These are phyloP conservation scores for Bipolaris oryzae DNA, from an alignment of 2,329 filamentous ascomycete species.

Conservation along the genomic window DNA sequence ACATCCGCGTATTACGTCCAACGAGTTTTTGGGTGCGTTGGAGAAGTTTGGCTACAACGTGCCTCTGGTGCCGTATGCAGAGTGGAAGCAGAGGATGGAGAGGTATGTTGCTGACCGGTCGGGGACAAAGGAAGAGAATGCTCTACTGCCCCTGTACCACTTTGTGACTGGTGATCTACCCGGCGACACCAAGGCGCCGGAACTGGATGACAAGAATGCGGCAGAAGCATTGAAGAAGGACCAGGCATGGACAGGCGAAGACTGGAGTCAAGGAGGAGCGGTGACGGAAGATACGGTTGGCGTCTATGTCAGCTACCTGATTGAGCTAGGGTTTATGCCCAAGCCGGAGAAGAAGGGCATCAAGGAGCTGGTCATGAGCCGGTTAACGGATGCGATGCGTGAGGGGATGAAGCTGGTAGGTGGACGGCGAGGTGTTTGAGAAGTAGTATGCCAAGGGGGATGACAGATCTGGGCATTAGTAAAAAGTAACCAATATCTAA, in stretches of 20 bases:
- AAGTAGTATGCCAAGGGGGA: neutral
- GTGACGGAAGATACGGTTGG: constrained; percentile 66
- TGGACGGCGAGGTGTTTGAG: constrained; percentile 37
- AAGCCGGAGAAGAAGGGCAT: constrained; percentile 36
- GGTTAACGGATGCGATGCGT: constrained; percentile 41
- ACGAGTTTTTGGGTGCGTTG: constrained; percentile 74
- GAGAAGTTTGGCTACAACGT: constrained; percentile 75
- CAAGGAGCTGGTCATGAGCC: constrained; percentile 35
- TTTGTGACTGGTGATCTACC: constrained; percentile 75
- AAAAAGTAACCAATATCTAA: neutral
- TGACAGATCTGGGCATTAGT: neutral
- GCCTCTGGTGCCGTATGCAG: constrained; percentile 68
- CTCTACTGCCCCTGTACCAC: constrained; percentile 73
- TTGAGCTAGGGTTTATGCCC: constrained; percentile 67
- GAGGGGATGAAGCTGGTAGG: constrained; percentile 44
- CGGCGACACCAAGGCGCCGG: constrained; percentile 70
- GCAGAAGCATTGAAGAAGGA: constrained; percentile 68
- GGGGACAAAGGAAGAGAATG: constrained; percentile 69
- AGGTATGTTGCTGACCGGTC: constrained; percentile 65
- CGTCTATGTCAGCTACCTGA: constrained; percentile 67
- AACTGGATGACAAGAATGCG: constrained; percentile 76
- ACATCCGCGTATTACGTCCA: constrained; percentile 78
- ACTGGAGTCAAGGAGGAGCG: constrained; percentile 61
- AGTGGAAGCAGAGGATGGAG: constrained; percentile 72
- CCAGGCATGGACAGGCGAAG: constrained; percentile 62